These are phyloP conservation scores for Perkinsus olseni DNA, from an alignment of 169 alveolate species.

Conservation along the genomic window DNA sequence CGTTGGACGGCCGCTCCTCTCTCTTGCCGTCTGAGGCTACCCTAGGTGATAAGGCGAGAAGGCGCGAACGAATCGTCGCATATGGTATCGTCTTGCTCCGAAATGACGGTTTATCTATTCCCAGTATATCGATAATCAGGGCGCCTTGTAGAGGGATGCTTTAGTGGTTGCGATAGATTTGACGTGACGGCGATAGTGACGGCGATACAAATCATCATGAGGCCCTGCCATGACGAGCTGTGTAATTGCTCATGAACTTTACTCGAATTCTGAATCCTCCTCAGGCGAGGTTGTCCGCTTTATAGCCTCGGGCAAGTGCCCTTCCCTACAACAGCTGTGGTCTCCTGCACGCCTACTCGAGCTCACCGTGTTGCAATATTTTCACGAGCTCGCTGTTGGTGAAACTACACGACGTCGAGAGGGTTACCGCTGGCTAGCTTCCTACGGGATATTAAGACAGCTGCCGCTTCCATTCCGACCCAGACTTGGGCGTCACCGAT, in stretches of 20 bases:
- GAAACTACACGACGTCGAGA: neutral
- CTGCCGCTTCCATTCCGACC: neutral
- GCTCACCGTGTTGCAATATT: neutral
- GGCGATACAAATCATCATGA: no score
- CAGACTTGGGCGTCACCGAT: neutral
- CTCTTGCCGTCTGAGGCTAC: neutral
- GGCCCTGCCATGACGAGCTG: no score
- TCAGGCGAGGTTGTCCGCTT: neutral
- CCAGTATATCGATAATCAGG: no score
- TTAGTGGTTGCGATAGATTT: no score
- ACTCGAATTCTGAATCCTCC: no score
- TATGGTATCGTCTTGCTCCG: neutral
- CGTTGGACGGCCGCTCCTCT: neutral
- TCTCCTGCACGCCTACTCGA: neutral
- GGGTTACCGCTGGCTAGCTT: neutral
- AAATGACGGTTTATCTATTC: no score
- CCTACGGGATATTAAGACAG: neutral
- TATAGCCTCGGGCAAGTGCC: neutral
- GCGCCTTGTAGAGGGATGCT: no score
- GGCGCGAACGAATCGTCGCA: neutral
- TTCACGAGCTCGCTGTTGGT: neutral
- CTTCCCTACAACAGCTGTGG: neutral
- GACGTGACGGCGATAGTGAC: no score
- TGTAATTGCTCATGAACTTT: no score
- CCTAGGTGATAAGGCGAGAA: neutral